Conservation (phyloP, 257 asterid genomes). For the Pogostemon cablin region DNA sequence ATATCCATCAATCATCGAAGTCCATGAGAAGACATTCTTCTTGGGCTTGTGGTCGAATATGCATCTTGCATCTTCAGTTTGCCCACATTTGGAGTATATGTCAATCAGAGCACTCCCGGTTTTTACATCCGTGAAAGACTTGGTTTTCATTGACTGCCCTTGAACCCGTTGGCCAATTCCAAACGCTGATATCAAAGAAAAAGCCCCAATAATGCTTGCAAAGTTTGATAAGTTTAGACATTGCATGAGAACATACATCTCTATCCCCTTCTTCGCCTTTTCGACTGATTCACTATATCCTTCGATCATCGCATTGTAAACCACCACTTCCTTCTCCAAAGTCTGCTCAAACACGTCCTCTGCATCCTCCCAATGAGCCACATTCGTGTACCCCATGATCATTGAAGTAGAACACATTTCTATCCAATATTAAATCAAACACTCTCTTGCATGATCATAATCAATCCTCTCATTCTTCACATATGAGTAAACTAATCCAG, state of each 20-base stretch:
- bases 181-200: constrained; percentile 67
- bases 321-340: constrained; percentile 69
- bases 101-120: constrained; percentile 87
- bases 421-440: constrained; percentile 72
- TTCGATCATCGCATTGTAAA: constrained; percentile 94
- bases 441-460: constrained; percentile 60
- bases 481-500: constrained; percentile 77
- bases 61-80: constrained; percentile 68
- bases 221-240: constrained; percentile 61
- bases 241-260: constrained; percentile 65
- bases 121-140: constrained; percentile 46
- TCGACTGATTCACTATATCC: constrained; percentile 77
- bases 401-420: constrained; percentile 81
- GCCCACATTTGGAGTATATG: constrained; percentile 87
- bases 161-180: constrained; percentile 82
- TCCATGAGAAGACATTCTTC: constrained; percentile 83
- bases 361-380: constrained; percentile 57
- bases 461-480: constrained; percentile 61
- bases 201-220: constrained; percentile 88
- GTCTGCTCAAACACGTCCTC: constrained; percentile 71
- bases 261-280: constrained; percentile 68
- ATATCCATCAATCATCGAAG: constrained; percentile 95
- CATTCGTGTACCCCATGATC: constrained; percentile 88
- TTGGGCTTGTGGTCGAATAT: constrained; percentile 68
- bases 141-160: constrained; percentile 64